A percentile compares a stretch with the other conserved stretches of the same genome.
These are phyloP conservation scores for Colletotrichum nymphaeae DNA, from an alignment of 2,329 filamentous ascomycete genomes.

Conservation along the genomic window DNA sequence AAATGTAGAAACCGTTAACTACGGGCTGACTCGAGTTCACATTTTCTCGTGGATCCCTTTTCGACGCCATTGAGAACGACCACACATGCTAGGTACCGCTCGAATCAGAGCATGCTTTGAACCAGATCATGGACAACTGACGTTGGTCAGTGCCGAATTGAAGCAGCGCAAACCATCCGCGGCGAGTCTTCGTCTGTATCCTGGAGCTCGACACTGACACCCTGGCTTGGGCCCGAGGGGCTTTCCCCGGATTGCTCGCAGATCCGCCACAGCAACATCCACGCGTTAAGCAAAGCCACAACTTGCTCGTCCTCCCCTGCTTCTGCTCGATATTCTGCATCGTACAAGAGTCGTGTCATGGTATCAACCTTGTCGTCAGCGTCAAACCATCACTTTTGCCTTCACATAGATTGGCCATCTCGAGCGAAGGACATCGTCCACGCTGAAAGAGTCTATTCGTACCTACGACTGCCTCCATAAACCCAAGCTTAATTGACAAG, in stretches of 20 bases:
- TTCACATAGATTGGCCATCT: slow-evolving; percentile 6
- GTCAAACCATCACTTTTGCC: slow-evolving; percentile 9
- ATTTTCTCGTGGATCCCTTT: not conserved
- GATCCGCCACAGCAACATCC: not conserved
- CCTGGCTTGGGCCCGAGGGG: not conserved
- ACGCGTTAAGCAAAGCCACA: not conserved
- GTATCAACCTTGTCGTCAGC: not conserved
- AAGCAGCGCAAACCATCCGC: slow-evolving; percentile 19
- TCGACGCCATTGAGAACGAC: not conserved
- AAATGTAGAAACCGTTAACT: not conserved
- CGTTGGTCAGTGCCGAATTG: slow-evolving; percentile 3
- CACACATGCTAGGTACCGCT: slow-evolving; percentile 23
- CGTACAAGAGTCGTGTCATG: not conserved
- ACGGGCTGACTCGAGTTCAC: not conserved
- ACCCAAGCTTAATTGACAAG: not conserved
- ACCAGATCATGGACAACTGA: slow-evolving; percentile 8
- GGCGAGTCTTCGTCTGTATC: not conserved
- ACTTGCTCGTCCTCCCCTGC: not conserved
- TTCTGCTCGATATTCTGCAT: not conserved
- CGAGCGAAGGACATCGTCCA: not conserved
- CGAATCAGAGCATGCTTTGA: slow-evolving; percentile 21
- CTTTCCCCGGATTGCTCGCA: not conserved
- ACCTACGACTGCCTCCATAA: not conserved
- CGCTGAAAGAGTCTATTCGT: not conserved
- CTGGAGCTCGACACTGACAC: not conserved